Conservation (phyloP, 164 flowering plant species). For the Annona cherimola region DNA sequence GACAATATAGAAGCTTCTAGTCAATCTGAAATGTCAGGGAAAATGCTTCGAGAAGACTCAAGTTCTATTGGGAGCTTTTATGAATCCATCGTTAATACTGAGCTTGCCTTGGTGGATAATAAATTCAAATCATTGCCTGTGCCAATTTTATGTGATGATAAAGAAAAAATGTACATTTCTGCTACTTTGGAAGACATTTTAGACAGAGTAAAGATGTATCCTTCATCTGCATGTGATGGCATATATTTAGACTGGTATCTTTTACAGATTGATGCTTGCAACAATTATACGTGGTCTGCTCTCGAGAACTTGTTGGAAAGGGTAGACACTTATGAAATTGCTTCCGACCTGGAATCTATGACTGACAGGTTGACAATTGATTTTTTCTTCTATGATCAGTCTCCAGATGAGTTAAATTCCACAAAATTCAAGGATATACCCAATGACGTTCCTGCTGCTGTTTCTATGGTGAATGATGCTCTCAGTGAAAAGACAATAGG, state of each 20-base stretch:
- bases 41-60: conserved; percentile 39
- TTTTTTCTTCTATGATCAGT: conserved; percentile 35
- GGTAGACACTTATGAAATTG: conserved; percentile 23
- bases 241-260: conserved; percentile 90
- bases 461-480: conserved; percentile 13
- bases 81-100: conserved; percentile 58
- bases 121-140: conserved; percentile 69
- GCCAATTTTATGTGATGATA: conserved; percentile 50
- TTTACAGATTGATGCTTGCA: conserved; percentile 49
- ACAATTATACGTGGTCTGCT: conserved; percentile 18
- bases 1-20: conserved; percentile 12
- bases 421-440: conserved; percentile 33
- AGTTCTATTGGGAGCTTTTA: conserved; percentile 36
- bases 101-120: conserved; percentile 65
- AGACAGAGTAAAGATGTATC: conserved; percentile 35
- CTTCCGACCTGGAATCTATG: conserved; percentile 17
- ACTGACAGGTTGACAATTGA: conserved; percentile 29
- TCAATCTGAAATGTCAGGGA: conserved; percentile 31
- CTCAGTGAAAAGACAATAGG: conserved; percentile 14
- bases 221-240: conserved; percentile 65
- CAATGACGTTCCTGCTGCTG: conserved; percentile 18
- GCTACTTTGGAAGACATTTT: conserved; percentile 33
- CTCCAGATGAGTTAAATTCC: conserved; percentile 12
- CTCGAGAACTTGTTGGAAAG: conserved; percentile 31
- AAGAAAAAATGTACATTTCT: conserved; percentile 26